Evolutionary conservation across 2,329 filamentous ascomycete species (phyloP).

Genomic region (Pseudogymnoascus sp.): DNA sequence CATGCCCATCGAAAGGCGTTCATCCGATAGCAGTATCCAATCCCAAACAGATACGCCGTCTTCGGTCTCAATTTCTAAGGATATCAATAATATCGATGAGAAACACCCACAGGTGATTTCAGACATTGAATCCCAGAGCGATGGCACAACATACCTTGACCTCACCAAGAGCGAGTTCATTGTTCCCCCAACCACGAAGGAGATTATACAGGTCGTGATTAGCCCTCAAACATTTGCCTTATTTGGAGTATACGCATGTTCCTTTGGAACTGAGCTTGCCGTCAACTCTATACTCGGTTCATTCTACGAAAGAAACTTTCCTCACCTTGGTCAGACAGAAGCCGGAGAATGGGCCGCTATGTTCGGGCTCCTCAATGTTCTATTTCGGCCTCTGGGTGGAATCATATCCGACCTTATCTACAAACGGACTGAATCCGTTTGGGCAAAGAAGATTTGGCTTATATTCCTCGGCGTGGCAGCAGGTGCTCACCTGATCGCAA

Average conservation of each 20-base stretch:
- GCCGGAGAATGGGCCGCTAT: constrained; percentile 61
- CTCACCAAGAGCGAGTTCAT: constrained; percentile 46
- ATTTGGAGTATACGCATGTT: constrained; percentile 52
- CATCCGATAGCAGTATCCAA: constrained; percentile 16
- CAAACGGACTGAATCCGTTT: constrained; percentile 32
- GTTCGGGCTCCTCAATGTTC: constrained; percentile 67
- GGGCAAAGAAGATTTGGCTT: constrained; percentile 56
- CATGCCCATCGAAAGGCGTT: constrained; percentile 32
- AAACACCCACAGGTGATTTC: constrained; percentile 31
- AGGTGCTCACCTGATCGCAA: constrained; percentile 50
- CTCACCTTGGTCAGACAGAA: constrained; percentile 46
- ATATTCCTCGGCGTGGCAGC: constrained; percentile 47
- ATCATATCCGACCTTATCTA: constrained; percentile 40
- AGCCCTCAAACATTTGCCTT: constrained; percentile 50
- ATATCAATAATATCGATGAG: constrained; percentile 12
- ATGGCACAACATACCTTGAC: constrained; percentile 43
- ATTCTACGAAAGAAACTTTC: constrained; percentile 56
- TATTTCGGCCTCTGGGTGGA: constrained; percentile 61
- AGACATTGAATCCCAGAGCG: constrained; percentile 32
- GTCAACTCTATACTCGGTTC: constrained; percentile 53
- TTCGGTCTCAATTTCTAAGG: constrained; percentile 37
- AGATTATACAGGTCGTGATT: constrained; percentile 39
- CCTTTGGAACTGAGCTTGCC: constrained; percentile 56
- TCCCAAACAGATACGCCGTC: constrained; percentile 44
- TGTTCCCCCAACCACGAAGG: constrained; percentile 48